These are phyloP conservation scores for Inga oerstediana DNA, from an alignment of 306 rosid genomes.

Conservation along the genomic window DNA sequence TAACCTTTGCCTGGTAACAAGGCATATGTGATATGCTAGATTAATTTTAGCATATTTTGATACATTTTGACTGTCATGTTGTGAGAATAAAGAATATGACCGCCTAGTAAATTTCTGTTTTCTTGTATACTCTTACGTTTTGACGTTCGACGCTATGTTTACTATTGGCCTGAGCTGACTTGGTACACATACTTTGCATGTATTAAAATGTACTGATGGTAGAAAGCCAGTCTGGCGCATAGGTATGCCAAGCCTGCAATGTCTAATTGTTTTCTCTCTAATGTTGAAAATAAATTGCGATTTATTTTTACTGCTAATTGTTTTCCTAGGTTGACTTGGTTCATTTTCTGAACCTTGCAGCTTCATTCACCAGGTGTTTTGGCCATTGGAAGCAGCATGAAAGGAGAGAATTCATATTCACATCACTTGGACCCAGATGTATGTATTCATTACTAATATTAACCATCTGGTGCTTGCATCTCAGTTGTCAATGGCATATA, in stretches of 20 bases:
- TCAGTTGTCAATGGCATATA: not conserved
- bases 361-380: slow-evolving; percentile 94
- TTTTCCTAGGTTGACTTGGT: slow-evolving; percentile 31
- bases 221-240: slow-evolving; percentile 10
- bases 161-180: slow-evolving; percentile 17
- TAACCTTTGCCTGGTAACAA: slow-evolving; percentile 1
- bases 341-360: slow-evolving; percentile 58
- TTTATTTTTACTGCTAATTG: not conserved
- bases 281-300: not conserved
- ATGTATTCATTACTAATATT: slow-evolving; percentile 40
- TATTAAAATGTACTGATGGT: not conserved
- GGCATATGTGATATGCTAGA: not conserved
- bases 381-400: slow-evolving; percentile 98
- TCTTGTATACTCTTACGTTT: not conserved
- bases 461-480: not conserved
- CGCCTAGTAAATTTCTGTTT: slow-evolving; percentile 15
- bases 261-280: slow-evolving; percentile 18
- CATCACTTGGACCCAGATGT: slow-evolving; percentile 98
- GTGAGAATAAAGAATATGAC: slow-evolving; percentile 10
- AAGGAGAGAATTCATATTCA: slow-evolving; percentile 97
- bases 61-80: slow-evolving; percentile 17
- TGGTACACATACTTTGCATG: not conserved
- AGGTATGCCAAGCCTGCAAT: slow-evolving; percentile 9
- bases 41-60: slow-evolving; percentile 9
- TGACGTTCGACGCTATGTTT: slow-evolving; percentile 1